phyloP scores from a whole-genome alignment of 164 flowering plant genomes.

The Hamamelis virginiana region DNA sequence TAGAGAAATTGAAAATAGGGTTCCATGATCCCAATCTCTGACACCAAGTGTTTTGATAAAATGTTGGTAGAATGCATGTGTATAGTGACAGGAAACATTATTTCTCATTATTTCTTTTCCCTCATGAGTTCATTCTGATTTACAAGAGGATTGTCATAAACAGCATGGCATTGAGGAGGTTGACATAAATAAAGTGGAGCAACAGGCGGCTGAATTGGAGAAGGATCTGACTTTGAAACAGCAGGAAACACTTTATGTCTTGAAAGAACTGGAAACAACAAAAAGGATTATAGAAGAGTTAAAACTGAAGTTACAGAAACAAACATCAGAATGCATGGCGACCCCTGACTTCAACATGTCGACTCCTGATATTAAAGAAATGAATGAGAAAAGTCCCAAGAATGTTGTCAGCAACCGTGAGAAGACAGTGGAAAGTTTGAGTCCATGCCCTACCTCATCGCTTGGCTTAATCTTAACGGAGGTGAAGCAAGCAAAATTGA shows the following conservation, averaged over 20 bases:
- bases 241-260: slow-evolving; percentile 53
- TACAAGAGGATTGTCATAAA: neutral
- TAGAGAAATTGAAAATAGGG: too few relatives aligned
- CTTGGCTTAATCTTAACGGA: slow-evolving; percentile 49
- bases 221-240: slow-evolving; percentile 58
- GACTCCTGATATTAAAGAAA: slow-evolving; percentile 20
- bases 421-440: slow-evolving; percentile 18
- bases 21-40: too few relatives aligned
- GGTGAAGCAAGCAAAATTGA: slow-evolving; percentile 54
- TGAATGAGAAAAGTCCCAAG: slow-evolving; percentile 18
- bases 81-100: too few relatives aligned
- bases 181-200: slow-evolving; percentile 49
- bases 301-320: slow-evolving; percentile 42
- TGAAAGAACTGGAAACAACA: slow-evolving; percentile 55
- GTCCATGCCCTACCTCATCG: slow-evolving; percentile 24
- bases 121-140: slow-evolving; percentile 16
- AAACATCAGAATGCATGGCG: slow-evolving; percentile 24
- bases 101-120: neutral
- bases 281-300: slow-evolving; percentile 52
- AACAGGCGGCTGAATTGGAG: slow-evolving; percentile 51
- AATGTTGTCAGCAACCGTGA: slow-evolving; percentile 6
- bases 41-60: too few relatives aligned
- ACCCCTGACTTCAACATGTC: slow-evolving; percentile 6
- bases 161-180: slow-evolving; percentile 36
- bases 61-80: too few relatives aligned